Evolutionary conservation across 1,139 yeast genomes (phyloP), one percentile per base, ranked within the genome.

Genomic region (Yamadazyma atlantica): DNA sequence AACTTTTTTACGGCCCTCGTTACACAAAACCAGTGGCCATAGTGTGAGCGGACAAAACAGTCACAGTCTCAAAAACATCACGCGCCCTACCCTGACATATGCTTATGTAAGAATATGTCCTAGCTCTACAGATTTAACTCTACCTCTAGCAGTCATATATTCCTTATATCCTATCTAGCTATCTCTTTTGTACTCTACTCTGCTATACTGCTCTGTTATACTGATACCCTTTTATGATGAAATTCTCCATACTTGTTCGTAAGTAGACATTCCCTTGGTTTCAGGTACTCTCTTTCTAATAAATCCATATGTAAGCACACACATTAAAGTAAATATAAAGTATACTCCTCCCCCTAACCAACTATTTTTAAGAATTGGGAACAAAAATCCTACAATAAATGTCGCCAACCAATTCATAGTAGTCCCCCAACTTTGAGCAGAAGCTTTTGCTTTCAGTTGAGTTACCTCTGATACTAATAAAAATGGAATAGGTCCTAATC

Each of bases 401-500:
- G 96, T 89, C 4, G 95, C 85, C 9, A 85, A 51, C 97, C 97
- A 90, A 59, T 90, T 92, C 67, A 88, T 78, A 10, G 89, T 79
- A 0, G 94, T 86, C 8, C 96, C 97, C 72, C 88, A 83, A 55
- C 95, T 83, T 61, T 92, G 98, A 1, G 97, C 97, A 35, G 80
- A 71, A 2, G 90, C 94, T 41, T 81, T 84, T 3, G 92, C 94
- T 39, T 78, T 78, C 2, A 78, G 69, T 41, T 88, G 95, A 0
- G 96, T 84, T 14, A 90, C 81, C 57, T 92, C 97, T 7, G 95
- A 80, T n/a, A 92, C 84, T 42, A 90, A 64, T 47, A 90, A 65
- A 62, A 90, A 90, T 24, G 98, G 97, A 36, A 92, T 87, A 11
- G 98, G 97, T 0, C 98, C 98, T 44, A 89, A 60, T 0, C 98